Conservation (phyloP, 225 moss, liverwort and hornwort genomes). For the Lunularia cruciata region DNA sequence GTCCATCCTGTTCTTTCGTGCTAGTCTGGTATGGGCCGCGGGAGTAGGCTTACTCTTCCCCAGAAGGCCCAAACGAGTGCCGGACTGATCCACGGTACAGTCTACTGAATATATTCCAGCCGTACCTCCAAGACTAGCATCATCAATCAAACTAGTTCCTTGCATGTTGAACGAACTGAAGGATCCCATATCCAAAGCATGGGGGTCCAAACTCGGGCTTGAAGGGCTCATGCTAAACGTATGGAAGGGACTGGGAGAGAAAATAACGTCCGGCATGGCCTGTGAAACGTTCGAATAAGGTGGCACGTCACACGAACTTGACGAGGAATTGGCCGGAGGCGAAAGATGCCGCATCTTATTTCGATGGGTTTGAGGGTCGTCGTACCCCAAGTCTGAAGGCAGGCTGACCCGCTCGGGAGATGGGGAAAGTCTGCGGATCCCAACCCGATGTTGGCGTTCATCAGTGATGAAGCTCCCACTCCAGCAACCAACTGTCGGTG, state of each 20-base stretch:
- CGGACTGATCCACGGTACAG: constrained; percentile 12
- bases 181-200: constrained; percentile 21
- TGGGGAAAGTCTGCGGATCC: constrained; percentile 31
- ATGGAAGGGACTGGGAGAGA: constrained; percentile 26
- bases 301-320: constrained; percentile 22
- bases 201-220: constrained; percentile 30
- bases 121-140: constrained; percentile 4
- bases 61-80: constrained; percentile 13
- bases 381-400: constrained; percentile 12
- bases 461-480: neutral
- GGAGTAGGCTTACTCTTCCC: constrained; percentile 26
- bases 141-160: constrained; percentile 23
- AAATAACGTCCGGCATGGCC: constrained; percentile 21
- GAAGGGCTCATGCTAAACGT: constrained; percentile 31
- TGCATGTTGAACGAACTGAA: constrained; percentile 30
- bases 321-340: constrained; percentile 6
- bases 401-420: constrained; percentile 33
- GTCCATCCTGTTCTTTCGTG: constrained; percentile 47
- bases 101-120: constrained; percentile 15
- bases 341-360: constrained; percentile 30
- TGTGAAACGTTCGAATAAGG: constrained; percentile 9
- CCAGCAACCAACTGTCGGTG: constrained; percentile 10
- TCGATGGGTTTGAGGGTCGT: constrained; percentile 16
- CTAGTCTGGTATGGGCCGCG: constrained; percentile 42
- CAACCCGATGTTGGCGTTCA: constrained; percentile 11